These are phyloP conservation scores for Ilex asprella DNA, from an alignment of 257 asterid genomes.

Conservation along the genomic window DNA sequence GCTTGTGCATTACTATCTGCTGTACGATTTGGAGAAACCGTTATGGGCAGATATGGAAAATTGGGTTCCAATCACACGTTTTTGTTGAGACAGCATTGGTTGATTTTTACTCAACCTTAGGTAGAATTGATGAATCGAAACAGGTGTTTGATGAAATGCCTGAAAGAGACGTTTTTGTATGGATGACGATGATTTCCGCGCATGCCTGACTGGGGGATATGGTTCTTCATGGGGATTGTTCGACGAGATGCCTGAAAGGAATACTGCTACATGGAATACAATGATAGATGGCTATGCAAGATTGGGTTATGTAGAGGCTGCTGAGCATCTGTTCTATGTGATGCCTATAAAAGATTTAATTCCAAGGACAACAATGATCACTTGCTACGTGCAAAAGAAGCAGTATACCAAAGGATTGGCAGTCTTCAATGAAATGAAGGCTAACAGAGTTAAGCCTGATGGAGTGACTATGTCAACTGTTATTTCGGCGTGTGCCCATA, in stretches of 20 bases:
- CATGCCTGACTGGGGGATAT: slow-evolving; percentile 46
- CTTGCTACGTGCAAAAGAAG: slow-evolving; percentile 50
- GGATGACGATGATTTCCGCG: slow-evolving; percentile 63
- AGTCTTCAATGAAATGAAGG: slow-evolving; percentile 54
- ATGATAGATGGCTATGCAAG: slow-evolving; percentile 59
- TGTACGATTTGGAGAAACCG: slow-evolving; percentile 37
- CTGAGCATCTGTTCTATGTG: slow-evolving; percentile 42
- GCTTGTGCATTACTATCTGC: slow-evolving; percentile 33
- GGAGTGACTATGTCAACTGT: slow-evolving; percentile 73
- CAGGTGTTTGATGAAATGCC: slow-evolving; percentile 64
- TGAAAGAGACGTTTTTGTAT: slow-evolving; percentile 51
- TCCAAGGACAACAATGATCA: slow-evolving; percentile 92
- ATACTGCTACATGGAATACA: slow-evolving; percentile 58
- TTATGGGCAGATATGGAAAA: slow-evolving; percentile 47
- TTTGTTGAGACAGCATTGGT: slow-evolving; percentile 57
- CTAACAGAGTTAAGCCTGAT: slow-evolving; percentile 46
- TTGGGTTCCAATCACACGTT: slow-evolving; percentile 41
- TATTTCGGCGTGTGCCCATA: slow-evolving; percentile 85
- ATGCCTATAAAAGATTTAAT: slow-evolving; percentile 63
- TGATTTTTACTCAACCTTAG: slow-evolving; percentile 58
- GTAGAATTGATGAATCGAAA: slow-evolving; percentile 34
- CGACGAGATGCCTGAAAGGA: slow-evolving; percentile 54
- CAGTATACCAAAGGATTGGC: slow-evolving; percentile 45
- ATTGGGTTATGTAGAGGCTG: slow-evolving; percentile 60
- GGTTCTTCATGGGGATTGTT: slow-evolving; percentile 50